Evolutionary conservation across 2,329 filamentous ascomycete species (phyloP).

Genomic region (Neurospora sp.): DNA sequence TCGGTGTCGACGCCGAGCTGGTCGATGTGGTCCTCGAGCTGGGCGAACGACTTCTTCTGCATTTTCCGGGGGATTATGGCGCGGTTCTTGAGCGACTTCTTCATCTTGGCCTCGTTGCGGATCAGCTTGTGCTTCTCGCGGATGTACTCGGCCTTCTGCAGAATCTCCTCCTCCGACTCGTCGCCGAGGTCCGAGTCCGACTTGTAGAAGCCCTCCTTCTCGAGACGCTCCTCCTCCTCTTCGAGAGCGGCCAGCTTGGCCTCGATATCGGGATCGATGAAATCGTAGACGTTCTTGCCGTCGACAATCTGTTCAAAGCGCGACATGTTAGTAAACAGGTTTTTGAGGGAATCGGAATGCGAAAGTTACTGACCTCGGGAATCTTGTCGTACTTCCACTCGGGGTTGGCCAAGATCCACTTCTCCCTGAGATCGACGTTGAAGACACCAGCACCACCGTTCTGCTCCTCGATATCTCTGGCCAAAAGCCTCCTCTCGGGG

Average conservation of each 20-base stretch:
- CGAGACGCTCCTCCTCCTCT: slow-evolving; percentile 87
- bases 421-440: slow-evolving; percentile 83
- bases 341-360: slow-evolving; percentile 52
- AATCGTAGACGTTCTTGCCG: slow-evolving; percentile 96
- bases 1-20: slow-evolving; percentile 77
- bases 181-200: slow-evolving; percentile 75
- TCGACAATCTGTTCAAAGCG: slow-evolving; percentile 50
- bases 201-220: slow-evolving; percentile 89
- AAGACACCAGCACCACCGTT: slow-evolving; percentile 93
- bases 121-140: slow-evolving; percentile 89
- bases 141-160: slow-evolving; percentile 89
- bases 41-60: slow-evolving; percentile 70
- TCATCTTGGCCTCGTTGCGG: slow-evolving; percentile 88
- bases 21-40: slow-evolving; percentile 80
- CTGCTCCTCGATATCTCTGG: slow-evolving; percentile 81
- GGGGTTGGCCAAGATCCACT: slow-evolving; percentile 77
- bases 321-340: neutral
- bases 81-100: slow-evolving; percentile 94
- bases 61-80: slow-evolving; percentile 81
- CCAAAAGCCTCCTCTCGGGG: slow-evolving; percentile 70
- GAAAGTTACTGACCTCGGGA: slow-evolving; percentile 53
- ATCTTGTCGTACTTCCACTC: slow-evolving; percentile 97
- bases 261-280: slow-evolving; percentile 93
- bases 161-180: slow-evolving; percentile 75
- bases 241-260: slow-evolving; percentile 83